A percentile compares a stretch with the other conserved stretches of the same genome.
Conservation (phyloP, 2,329 filamentous ascomycete genomes). For the Neophaeococcomyces mojaviensis region DNA sequence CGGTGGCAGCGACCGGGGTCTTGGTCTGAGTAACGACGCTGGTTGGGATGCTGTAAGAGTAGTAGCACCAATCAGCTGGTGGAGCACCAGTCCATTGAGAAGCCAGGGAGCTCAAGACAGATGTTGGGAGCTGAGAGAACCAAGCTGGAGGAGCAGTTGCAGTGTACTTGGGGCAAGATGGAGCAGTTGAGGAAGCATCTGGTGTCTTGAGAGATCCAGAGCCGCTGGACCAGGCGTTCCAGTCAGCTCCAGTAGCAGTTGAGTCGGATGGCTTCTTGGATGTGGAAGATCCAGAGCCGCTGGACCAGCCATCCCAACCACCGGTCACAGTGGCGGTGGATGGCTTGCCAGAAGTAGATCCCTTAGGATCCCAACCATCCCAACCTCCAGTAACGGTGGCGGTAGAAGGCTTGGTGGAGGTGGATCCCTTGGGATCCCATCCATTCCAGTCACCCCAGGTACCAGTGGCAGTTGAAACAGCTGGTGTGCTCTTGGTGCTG, state of each 20-base stretch:
- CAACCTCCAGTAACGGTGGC: not conserved
- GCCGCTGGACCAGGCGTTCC: slow-evolving; percentile 5
- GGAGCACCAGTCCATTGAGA: slow-evolving; percentile 13
- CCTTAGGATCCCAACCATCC: not conserved
- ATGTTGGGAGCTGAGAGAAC: slow-evolving; percentile 15
- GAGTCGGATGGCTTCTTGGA: slow-evolving; percentile 1
- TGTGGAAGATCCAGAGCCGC: slow-evolving; percentile 4
- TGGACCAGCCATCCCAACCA: slow-evolving; percentile 8
- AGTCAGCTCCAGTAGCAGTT: slow-evolving; percentile 9
- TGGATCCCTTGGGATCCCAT: not conserved
- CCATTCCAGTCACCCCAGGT: not conserved
- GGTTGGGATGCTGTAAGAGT: slow-evolving; percentile 12
- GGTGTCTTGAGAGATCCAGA: slow-evolving; percentile 6
- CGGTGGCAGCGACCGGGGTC: slow-evolving; percentile 10
- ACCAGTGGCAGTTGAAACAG: not conserved
- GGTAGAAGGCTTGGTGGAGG: slow-evolving; percentile 6
- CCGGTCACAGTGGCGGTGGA: not conserved
- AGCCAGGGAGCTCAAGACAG: slow-evolving; percentile 12
- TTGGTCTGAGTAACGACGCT: slow-evolving; percentile 7
- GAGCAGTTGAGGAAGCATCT: slow-evolving; percentile 6
- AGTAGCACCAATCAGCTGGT: slow-evolving; percentile 16
- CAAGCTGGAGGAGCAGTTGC: slow-evolving; percentile 13
- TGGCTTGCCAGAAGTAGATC: not conserved
- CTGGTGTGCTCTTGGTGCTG: not conserved
- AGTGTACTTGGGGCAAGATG: slow-evolving; percentile 11